A percentile compares a stretch with the other conserved stretches of the same genome.
Conservation (phyloP, 176 grass and related monocot species). For the Ensete glaucum region DNA sequence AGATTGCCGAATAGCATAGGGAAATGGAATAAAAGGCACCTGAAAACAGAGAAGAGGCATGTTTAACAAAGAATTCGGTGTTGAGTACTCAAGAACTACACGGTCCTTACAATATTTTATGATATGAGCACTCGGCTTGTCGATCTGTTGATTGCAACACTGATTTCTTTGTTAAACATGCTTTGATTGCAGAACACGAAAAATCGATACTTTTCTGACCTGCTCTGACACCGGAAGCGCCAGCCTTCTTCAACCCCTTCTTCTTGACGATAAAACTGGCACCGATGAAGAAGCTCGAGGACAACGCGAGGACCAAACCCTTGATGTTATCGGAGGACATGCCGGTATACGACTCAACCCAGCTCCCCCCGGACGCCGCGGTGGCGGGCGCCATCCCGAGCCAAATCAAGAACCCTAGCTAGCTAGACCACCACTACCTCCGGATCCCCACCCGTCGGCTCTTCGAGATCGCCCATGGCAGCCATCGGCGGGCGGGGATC, state of each 20-base stretch:
- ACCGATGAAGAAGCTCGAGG: conserved; percentile 44
- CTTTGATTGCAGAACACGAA: background rate
- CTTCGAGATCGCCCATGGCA: background rate
- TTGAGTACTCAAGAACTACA: background rate
- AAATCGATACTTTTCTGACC: conserved; percentile 25
- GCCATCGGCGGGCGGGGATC: background rate
- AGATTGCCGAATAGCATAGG: background rate
- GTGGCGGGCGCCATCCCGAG: conserved; percentile 10
- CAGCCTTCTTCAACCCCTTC: conserved; percentile 68
- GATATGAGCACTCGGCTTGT: background rate
- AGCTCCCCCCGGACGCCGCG: conserved; percentile 9
- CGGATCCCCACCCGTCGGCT: background rate
- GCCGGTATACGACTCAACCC: conserved; percentile 45
- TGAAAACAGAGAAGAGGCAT: background rate
- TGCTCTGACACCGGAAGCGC: conserved; percentile 46
- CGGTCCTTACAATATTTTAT: background rate
- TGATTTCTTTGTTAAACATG: no score
- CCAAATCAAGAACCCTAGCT: conserved; percentile 5
- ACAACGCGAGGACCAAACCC: conserved; percentile 52
- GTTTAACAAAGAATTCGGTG: background rate
- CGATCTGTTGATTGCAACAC: no score
- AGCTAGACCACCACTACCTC: background rate
- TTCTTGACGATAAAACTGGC: conserved; percentile 47
- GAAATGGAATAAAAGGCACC: background rate
- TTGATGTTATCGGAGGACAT: conserved; percentile 79